Conservation (phyloP, 768 basidiomycete genomes). For the Baorangia bicolor region DNA sequence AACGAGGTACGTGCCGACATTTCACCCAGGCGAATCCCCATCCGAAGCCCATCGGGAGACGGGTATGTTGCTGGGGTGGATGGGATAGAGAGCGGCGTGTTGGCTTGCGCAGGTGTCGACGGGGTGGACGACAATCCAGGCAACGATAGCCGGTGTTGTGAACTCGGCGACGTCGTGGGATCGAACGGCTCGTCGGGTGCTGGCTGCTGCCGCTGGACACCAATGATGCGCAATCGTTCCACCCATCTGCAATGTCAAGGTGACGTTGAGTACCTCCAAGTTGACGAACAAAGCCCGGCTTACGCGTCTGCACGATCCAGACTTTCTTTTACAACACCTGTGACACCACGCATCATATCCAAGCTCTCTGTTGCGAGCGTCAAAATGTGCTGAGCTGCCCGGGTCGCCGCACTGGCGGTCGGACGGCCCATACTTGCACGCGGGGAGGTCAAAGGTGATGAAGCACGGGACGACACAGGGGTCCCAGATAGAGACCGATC, state of each 20-base stretch:
- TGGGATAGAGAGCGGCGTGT: slow-evolving; percentile 29
- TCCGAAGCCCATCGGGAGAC: slow-evolving; percentile 26
- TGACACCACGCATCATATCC: slow-evolving; percentile 89
- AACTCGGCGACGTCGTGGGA: slow-evolving; percentile 2
- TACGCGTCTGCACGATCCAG: slow-evolving; percentile 85
- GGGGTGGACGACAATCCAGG: slow-evolving; percentile 32
- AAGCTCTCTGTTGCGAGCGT: slow-evolving; percentile 87
- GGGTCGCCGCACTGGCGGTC: slow-evolving; percentile 56
- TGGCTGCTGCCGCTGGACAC: slow-evolving; percentile 58
- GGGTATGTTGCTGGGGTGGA: slow-evolving; percentile 29
- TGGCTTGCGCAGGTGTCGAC: slow-evolving; percentile 29
- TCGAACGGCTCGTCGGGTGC: slow-evolving; percentile 19
- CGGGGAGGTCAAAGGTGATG: slow-evolving; percentile 32
- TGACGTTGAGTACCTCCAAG: slow-evolving; percentile 6
- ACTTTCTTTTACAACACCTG: slow-evolving; percentile 84
- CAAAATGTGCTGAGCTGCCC: slow-evolving; percentile 78
- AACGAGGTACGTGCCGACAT: slow-evolving; percentile 30
- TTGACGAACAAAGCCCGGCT: slow-evolving; percentile 26
- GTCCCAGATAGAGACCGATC: slow-evolving; percentile 33
- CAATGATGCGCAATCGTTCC: slow-evolving; percentile 73
- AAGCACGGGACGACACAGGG: slow-evolving; percentile 35
- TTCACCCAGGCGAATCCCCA: slow-evolving; percentile 26
- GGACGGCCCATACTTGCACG: slow-evolving; percentile 25
- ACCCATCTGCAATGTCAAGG: slow-evolving; percentile 60
- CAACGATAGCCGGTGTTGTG: slow-evolving; percentile 17